Base-by-base conservation (phyloP, 129 eudicot species). In the Lonicera japonica region DNA sequence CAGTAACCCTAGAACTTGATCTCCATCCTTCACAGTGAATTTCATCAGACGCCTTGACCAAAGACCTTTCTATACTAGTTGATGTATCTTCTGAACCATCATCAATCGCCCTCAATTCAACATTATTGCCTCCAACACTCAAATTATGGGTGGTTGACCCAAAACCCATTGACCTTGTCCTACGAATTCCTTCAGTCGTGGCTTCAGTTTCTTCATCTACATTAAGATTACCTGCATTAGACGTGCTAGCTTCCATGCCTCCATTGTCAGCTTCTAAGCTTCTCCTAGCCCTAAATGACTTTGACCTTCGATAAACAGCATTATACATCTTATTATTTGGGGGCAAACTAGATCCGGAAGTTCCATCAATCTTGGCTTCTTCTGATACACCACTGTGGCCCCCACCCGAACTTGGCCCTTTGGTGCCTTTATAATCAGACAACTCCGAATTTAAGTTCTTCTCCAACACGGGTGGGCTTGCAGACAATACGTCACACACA, bases 301-400 rank as follows among this genome's bases (percentile, higher is more conserved):
- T 91, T 75, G 83, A 80, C 86, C 98, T 82, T 74, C 79, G 78
- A 75, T 92, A 92, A 71, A 92, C 98, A 51, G 86, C 90, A 67
- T 72, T 76, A 50, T 79, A 84, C 96, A 75, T 91, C 76, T 78
- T 82, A 58, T 80, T 88, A 46, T 69, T 80, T 63, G 46, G 82
- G 64, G 66, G 75, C 8, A 57, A 61, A 66, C 48, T n/a, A n/a
- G n/a, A n/a, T n/a, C n/a, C n/a, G n/a, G n/a, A n/a, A n/a, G n/a
- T n/a, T n/a, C n/a, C n/a, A n/a, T n/a, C 77, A 23, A 38, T 61
- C 25, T 11, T 38, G 39, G 68, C 58, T 18, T 69, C 80, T 62
- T 63, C 79, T 63, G 70, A 64, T 48, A 29, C 67, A 47, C 64
- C 73, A 64, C 65, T 18, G 24, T 10, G 36, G 36, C 63, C 63